Evolutionary conservation across 2,329 filamentous ascomycete species (phyloP), one percentile per base, ranked within the genome.

Genomic region (Exophiala calicioides): DNA sequence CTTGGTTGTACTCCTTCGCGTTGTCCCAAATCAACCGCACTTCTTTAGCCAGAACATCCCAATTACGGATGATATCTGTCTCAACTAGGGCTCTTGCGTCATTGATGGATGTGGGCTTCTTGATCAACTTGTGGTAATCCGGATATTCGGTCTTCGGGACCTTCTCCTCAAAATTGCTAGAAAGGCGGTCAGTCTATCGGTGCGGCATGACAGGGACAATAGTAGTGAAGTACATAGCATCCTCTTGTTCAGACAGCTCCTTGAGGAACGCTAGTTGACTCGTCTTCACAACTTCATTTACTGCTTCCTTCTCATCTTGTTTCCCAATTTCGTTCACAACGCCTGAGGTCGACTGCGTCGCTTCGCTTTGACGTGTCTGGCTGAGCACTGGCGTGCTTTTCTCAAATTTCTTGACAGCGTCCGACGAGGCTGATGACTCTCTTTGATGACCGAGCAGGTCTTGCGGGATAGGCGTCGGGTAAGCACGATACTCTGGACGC

Each of bases 1-100:
- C 90, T 65, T 95, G 88, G 58, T 96, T 96, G 73, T 91, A 96
- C 49, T 85, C 85, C 60, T 83, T 86, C 0, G 90, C 89, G 66
- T 96, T 96, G 37, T 78, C 79, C 90, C 90, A 96, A 32, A 96
- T 82, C 41, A 88, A 77, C 59, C 83, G 86, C 9, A 88, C 77
- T 60, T 87, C 86, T 43, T 90, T 83, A 64, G 89, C 88, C 56
- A 95, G 88, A 1, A 82, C 78, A 46, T 82, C 78, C 90, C 90
- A 96, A 39, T 74, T 86, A 65, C 88, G 90, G 68, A 90, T 88
- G 36, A 89, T 85, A 19, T 69, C 64, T 8, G 88, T 89, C 50
- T 82, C 82, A 18, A 91, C 81, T 53, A 82, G 78, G 67, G 90
- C 91, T 62, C 89, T 82, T 8, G 95, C 75, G 46, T 81, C 83